A percentile compares a stretch with the other conserved stretches of the same genome.
Conservation (phyloP, 2,329 filamentous ascomycete species). For the Fusarium tuaranense region DNA sequence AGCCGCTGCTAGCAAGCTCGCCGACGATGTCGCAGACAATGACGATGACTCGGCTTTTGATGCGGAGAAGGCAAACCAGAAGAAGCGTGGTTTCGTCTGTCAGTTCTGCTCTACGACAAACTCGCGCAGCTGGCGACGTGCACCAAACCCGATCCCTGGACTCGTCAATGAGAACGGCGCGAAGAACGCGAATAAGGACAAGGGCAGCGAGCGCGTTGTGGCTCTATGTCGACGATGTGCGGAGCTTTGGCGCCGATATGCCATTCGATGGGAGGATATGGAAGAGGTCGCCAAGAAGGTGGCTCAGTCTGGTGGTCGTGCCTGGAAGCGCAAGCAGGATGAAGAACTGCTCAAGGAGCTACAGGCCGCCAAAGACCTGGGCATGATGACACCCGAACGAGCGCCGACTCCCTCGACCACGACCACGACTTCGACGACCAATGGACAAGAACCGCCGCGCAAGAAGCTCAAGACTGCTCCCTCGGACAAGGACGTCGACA, state of each 20-base stretch:
- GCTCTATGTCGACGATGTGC: slow-evolving; percentile 92
- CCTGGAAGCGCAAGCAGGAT: slow-evolving; percentile 89
- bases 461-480: slow-evolving; percentile 72
- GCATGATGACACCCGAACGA: slow-evolving; percentile 57
- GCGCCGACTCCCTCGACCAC: slow-evolving; percentile 54
- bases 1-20: slow-evolving; percentile 78
- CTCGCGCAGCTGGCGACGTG: slow-evolving; percentile 92
- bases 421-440: slow-evolving; percentile 34
- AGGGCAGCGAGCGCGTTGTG: slow-evolving; percentile 77
- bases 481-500: slow-evolving; percentile 64
- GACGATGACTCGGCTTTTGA: slow-evolving; percentile 97
- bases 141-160: slow-evolving; percentile 81
- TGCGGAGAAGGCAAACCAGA: slow-evolving; percentile 80
- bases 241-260: slow-evolving; percentile 94
- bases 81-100: slow-evolving; percentile 89
- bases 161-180: slow-evolving; percentile 73
- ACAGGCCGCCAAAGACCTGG: slow-evolving; percentile 71
- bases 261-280: slow-evolving; percentile 93
- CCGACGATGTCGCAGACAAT: slow-evolving; percentile 93
- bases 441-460: slow-evolving; percentile 65
- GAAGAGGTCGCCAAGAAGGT: slow-evolving; percentile 94
- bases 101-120: slow-evolving; percentile 88
- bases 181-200: slow-evolving; percentile 76
- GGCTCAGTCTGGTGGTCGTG: slow-evolving; percentile 80
- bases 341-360: slow-evolving; percentile 88